phyloP scores from a whole-genome alignment of 306 rosid genomes.

The Castanea sativa region DNA sequence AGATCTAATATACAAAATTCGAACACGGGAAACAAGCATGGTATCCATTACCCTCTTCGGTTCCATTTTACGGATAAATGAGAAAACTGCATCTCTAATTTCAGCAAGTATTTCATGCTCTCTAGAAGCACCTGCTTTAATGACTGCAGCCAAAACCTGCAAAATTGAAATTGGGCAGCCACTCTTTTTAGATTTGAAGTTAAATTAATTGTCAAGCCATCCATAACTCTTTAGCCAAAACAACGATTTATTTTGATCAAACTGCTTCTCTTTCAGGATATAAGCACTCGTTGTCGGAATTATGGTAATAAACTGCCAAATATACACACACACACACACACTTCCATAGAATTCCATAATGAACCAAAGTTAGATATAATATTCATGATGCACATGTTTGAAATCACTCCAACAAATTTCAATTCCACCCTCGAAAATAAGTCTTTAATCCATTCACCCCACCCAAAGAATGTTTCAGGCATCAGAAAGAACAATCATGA shows the following conservation, averaged over 20 bases:
- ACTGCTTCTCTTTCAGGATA: background rate
- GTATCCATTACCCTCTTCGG: constrained; percentile 97
- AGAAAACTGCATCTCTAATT: constrained; percentile 90
- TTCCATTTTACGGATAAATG: constrained; percentile 92
- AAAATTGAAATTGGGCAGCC: constrained; percentile 6
- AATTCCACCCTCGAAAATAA: background rate
- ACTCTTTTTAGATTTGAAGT: background rate
- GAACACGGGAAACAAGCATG: constrained; percentile 97
- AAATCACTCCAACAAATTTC: background rate
- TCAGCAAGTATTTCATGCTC: constrained; percentile 99
- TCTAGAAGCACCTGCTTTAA: constrained; percentile 98
- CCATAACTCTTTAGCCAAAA: too few relatives aligned
- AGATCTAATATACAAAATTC: constrained; percentile 90
- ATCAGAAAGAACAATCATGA: background rate
- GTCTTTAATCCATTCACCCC: background rate
- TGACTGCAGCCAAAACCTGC: constrained; percentile 97
- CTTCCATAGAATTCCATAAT: background rate
- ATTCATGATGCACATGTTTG: background rate
- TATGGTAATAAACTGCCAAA: too few relatives aligned
- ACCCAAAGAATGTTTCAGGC: background rate
- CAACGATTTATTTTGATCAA: too few relatives aligned
- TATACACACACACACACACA: background rate
- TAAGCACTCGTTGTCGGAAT: background rate
- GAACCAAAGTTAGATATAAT: constrained; percentile 4
- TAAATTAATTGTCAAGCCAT: too few relatives aligned